Evolutionary conservation across 129 eudicot genomes (phyloP).

Genomic region (Artemisia argyi): DNA sequence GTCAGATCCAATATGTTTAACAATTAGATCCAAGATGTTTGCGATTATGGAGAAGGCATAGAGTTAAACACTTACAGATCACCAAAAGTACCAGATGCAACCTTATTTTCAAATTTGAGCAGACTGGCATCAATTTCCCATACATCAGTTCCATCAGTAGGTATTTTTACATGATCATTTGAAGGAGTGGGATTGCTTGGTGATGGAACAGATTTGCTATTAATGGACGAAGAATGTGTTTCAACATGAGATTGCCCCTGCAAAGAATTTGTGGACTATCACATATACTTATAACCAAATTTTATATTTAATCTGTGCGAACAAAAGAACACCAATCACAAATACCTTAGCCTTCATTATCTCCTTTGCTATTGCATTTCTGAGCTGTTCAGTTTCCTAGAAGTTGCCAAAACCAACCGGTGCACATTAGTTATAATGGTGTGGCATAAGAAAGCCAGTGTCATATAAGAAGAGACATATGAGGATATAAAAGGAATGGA

Average conservation of each 20-base stretch:
- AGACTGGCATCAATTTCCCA: slow-evolving; percentile 71
- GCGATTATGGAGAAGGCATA: neutral
- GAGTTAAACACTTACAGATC: slow-evolving; percentile 60
- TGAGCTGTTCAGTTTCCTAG: slow-evolving; percentile 72
- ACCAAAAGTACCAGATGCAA: slow-evolving; percentile 81
- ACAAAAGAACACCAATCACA: slow-evolving; percentile 3
- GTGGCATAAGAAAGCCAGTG: neutral
- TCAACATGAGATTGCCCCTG: slow-evolving; percentile 40
- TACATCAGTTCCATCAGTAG: slow-evolving; percentile 69
- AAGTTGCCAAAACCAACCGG: slow-evolving; percentile 25
- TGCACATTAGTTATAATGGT: neutral
- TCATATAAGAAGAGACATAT: neutral
- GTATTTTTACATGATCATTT: slow-evolving; percentile 53
- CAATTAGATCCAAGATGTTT: slow-evolving; percentile 5
- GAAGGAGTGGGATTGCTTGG: slow-evolving; percentile 15
- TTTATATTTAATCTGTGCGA: neutral
- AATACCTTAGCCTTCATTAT: slow-evolving; percentile 58
- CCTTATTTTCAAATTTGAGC: slow-evolving; percentile 54
- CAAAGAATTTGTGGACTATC: slow-evolving; percentile 11
- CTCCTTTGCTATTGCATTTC: slow-evolving; percentile 50
- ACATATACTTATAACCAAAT: neutral
- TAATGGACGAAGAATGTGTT: slow-evolving; percentile 29
- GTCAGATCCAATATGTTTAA: slow-evolving; percentile 16
- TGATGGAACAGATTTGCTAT: slow-evolving; percentile 27
- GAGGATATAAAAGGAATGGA: neutral